Base-by-base conservation (phyloP, 73 alveolate species). In the Tetrahymena elliotti region DNA sequence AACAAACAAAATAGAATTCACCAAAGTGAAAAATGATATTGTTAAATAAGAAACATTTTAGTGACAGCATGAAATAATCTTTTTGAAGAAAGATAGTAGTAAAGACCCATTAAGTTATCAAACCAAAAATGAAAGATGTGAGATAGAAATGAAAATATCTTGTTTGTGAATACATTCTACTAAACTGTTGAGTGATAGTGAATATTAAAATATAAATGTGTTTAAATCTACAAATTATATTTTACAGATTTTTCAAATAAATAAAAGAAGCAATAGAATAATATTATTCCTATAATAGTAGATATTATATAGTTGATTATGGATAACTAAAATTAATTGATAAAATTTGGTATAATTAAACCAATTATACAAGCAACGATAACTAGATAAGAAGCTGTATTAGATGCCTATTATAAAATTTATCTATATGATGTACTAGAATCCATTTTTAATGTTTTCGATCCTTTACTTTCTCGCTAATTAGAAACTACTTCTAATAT, bases 1-100 rank as follows among this genome's bases (percentile, higher is more conserved):
- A 96, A 54, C 98, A 83, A 33, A 97, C 99, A 84, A 96, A 96
- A 53, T 96, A 94, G 94, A 96, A 97, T 93, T 98, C 99, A 2
- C 98, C 97, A 83, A 95, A 97, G 96, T 98, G 99, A 96, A 97
- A 98, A 93, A 98, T 13, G 15, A 84, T 39, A 47, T 94, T 38
- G 93, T 94, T 94, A 1, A 94, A 11, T 38, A 94, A 33, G 47
- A 94, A 94, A 33, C 84, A 9, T 22, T 84, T 84, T 11, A 94
- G 40, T 83, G 88, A 68, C 6, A 68, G 36, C 11, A 68, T 35
- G n/a, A 68, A 68, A 31, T 68, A 68, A 24, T 68, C 88, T 68
- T 68, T 27, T 31, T 68, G 6, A 31, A 68, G 36, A n/a, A 68
- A 9, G 6, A 68, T 27, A 10, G 88, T 68, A 68, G 20, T 18